Conservation (phyloP, 257 asterid species). For the Solanum gandarillasii region DNA sequence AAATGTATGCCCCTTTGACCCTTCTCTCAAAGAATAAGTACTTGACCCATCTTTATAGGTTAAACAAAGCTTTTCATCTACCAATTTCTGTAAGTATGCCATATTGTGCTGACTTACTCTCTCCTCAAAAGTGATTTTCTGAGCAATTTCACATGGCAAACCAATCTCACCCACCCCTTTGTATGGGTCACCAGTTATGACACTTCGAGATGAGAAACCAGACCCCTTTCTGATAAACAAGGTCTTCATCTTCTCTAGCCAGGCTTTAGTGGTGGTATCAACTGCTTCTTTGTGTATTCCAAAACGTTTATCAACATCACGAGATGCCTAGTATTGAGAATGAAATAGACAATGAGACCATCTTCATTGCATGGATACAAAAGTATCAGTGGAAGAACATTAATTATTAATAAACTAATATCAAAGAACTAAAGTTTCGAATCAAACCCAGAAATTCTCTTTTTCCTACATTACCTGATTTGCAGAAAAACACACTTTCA, state of each 20-base stretch:
- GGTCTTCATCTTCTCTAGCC: slow-evolving; percentile 98
- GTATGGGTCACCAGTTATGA: slow-evolving; percentile 88
- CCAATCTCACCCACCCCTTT: slow-evolving; percentile 93
- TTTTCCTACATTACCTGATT: neutral
- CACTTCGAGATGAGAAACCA: slow-evolving; percentile 95
- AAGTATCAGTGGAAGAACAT: neutral
- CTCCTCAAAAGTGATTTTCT: slow-evolving; percentile 83
- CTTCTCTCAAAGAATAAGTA: slow-evolving; percentile 77
- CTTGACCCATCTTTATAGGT: slow-evolving; percentile 71
- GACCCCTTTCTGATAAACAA: slow-evolving; percentile 92
- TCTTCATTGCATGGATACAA: neutral
- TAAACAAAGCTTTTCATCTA: slow-evolving; percentile 75
- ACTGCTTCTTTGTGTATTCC: slow-evolving; percentile 65
- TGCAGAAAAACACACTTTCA: neutral
- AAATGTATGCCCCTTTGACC: slow-evolving; percentile 90
- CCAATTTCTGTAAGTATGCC: slow-evolving; percentile 66
- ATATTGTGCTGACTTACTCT: slow-evolving; percentile 76
- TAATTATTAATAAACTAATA: neutral
- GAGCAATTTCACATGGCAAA: slow-evolving; percentile 82
- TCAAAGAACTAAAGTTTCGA: neutral
- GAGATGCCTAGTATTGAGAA: slow-evolving; percentile 55
- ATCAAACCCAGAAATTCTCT: neutral
- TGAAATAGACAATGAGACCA: neutral
- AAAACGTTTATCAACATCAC: slow-evolving; percentile 83
- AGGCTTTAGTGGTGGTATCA: slow-evolving; percentile 77